A percentile compares a stretch with the other conserved stretches of the same genome.
phyloP scores from a whole-genome alignment of 495 filamentous ascomycete genomes.

The Cetradonia linearis region DNA sequence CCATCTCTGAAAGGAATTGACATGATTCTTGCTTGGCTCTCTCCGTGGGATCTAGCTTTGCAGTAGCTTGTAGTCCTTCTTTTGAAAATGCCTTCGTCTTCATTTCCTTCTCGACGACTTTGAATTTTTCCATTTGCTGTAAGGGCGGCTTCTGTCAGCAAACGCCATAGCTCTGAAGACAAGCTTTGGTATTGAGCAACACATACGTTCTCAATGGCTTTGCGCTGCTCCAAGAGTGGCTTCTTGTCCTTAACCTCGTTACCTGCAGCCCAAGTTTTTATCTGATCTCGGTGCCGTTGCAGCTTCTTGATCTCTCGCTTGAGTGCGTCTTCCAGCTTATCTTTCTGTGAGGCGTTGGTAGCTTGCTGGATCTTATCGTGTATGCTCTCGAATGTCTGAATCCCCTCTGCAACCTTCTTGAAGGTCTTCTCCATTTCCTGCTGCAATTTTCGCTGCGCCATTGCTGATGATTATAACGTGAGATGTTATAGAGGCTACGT shows the following conservation, averaged over 20 bases:
- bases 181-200: constrained; percentile 8
- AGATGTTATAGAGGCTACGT: constrained; percentile 9
- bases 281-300: constrained; percentile 91
- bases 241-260: constrained; percentile 99
- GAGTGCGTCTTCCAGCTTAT: constrained; percentile 92
- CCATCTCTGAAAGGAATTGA: constrained; percentile 75
- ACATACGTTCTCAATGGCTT: constrained; percentile 86
- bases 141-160: constrained; percentile 20
- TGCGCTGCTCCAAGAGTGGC: constrained; percentile 83
- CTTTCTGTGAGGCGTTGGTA: constrained; percentile 87
- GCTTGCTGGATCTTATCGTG: constrained; percentile 92
- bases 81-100: constrained; percentile 99
- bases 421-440: constrained; percentile 98
- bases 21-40: constrained; percentile 78
- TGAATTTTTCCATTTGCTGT: constrained; percentile 99
- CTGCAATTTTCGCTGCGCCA: constrained; percentile 90
- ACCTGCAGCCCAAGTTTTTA: constrained; percentile 94
- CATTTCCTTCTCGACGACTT: constrained; percentile 99
- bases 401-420: constrained; percentile 90
- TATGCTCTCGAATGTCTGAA: constrained; percentile 82
- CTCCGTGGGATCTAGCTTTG: constrained; percentile 89
- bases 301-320: constrained; percentile 99
- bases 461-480: constrained; percentile 34
- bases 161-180: constrained; percentile 14
- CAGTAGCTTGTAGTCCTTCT: constrained; percentile 81